These are phyloP conservation scores for Septoria linicola DNA, from an alignment of 2,329 filamentous ascomycete genomes.

Conservation along the genomic window DNA sequence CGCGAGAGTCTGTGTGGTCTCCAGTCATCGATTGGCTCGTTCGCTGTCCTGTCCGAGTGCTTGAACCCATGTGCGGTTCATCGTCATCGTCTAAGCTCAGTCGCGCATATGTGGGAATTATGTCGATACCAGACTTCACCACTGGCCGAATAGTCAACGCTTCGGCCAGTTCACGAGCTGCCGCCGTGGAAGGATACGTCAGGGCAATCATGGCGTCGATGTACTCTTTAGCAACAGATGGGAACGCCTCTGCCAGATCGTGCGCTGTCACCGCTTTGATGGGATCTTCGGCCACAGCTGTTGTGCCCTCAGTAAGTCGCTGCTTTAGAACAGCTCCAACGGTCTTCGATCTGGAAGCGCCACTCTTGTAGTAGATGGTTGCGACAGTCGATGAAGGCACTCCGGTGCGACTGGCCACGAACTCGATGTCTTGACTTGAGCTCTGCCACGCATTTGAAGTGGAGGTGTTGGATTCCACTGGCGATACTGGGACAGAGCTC, in stretches of 20 bases:
- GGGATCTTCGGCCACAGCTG: constrained; percentile 22
- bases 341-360: constrained; percentile 56
- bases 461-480: constrained; percentile 24
- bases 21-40: background rate
- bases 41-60: background rate
- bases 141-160: constrained; percentile 48
- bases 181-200: constrained; percentile 56
- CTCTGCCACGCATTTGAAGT: constrained; percentile 58
- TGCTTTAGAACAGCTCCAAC: constrained; percentile 55
- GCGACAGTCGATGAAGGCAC: constrained; percentile 49
- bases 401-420: constrained; percentile 56
- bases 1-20: constrained; percentile 24
- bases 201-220: constrained; percentile 56
- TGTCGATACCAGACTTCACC: constrained; percentile 45
- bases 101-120: constrained; percentile 50
- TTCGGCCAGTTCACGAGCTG: constrained; percentile 60
- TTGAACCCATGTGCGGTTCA: background rate
- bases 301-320: constrained; percentile 14
- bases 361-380: constrained; percentile 60
- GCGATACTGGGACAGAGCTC: constrained; percentile 32
- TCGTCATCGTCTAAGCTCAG: constrained; percentile 25
- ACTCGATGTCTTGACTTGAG: constrained; percentile 58
- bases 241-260: constrained; percentile 57
- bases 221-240: constrained; percentile 49
- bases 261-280: constrained; percentile 45